Base-by-base conservation (phyloP, 148 eudicot species). In the Beta vulgaris region DNA sequence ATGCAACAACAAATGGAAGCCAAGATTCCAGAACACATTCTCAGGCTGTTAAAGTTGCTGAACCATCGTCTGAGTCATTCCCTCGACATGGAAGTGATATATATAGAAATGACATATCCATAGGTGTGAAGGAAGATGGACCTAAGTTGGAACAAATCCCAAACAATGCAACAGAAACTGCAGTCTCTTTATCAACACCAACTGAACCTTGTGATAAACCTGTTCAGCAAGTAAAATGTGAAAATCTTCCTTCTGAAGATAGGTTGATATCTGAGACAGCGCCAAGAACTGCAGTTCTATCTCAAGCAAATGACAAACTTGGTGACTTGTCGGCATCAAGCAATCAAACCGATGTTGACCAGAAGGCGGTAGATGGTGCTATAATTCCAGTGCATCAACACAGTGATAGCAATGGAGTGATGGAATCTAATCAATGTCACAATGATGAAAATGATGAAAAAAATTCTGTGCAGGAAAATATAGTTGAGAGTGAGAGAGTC, bases 1-100 rank as follows among this genome's bases (percentile, higher is more conserved):
- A 77, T 64, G 51, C 78, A 32, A 76, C 64, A 12, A 81, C 75
- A 71, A 86, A 85, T 67, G 86, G 85, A 72, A 79, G 54, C 76
- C 51, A 81, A 73, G 78, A 72, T 61, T 46, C 69, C 59, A 79
- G 72, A 78, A 54, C 71, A 68, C 62, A 73, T 60, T 71, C 91
- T 83, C 71, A 46, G 61, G 72, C 78, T 53, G 83, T 44, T 61
- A 72, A 79, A 65, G 79, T 71, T 68, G 68, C 64, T 53, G 80
- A 79, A 64, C 66, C 73, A 72, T 68, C 86, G 48, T 75, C 83
- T 77, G 79, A 54, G 59, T 74, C 82, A 40, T 77, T 80, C 48
- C 37, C 72, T 29, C 58, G 21, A 29, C 84, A 80, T 58, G 77
- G 67, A 55, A 74, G 44, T 71, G 82, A 42, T 77, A 66, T 79